Base-by-base conservation (phyloP, 805 yeast species). In the Blastobotrys americana region DNA sequence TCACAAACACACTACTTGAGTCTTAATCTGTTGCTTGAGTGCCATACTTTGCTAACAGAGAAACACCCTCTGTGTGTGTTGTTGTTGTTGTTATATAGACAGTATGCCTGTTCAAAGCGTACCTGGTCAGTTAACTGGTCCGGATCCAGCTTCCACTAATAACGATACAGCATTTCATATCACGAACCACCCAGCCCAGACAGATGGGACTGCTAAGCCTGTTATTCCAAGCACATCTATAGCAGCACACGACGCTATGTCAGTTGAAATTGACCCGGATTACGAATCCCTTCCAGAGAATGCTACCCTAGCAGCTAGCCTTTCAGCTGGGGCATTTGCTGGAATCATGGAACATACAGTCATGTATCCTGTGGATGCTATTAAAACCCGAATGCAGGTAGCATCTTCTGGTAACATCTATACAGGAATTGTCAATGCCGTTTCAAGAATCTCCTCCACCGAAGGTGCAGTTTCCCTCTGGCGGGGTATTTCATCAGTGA, bases 291-390 rank as follows among this genome's bases (percentile, higher is more conserved):
- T 90, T 22, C 97, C 97, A 1, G 84, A 80, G 28, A 79, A 80
- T 56, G 88, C 96, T 8, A 80, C 96, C 1, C 67, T 93, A 44
- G 60, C 78, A 3, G 85, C 95, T 3, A 95, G 89, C 60, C 72
- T 90, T 49, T 60, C 78, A 9, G 97, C 97, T 1, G 98, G 98
- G 8, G 97, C 97, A 0, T 85, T 88, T 67, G 97, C 98, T n/a
- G 98, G 98, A 21, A 86, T 93, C 45, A 86, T 90, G 97, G 98
- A 90, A 63, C 98, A 90, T 65, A 80, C 96, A 1, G 87, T 90
- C 37, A 87, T 90, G 96, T 90, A 80, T 61, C 98, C 98, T 1
- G 79, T 90, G 34, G 98, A 90, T 63, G 90, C 95, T n/a, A 76
- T 90, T 55, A 90, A 90, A 69, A 93, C 97, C 4, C 72, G 98